phyloP scores from a whole-genome alignment of 805 yeast genomes.

The Starmera pachycereana region DNA sequence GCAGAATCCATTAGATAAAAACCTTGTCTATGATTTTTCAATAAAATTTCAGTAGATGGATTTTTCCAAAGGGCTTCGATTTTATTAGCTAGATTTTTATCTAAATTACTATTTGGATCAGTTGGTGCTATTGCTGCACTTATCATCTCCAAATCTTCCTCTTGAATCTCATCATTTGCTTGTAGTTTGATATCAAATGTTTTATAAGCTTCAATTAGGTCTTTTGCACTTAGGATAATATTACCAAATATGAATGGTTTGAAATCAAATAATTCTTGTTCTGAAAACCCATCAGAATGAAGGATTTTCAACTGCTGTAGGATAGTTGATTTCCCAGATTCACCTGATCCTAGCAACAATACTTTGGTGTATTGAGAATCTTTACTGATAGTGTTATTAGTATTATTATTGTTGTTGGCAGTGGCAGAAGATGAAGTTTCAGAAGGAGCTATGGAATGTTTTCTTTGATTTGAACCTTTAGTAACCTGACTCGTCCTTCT shows the following conservation, averaged over 20 bases:
- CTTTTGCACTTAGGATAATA: constrained; percentile 65
- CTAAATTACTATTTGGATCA: constrained; percentile 43
- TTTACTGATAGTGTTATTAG: constrained; percentile 10
- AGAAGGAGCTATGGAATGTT: constrained; percentile 15
- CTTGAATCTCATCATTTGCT: constrained; percentile 21
- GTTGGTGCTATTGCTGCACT: constrained; percentile 25
- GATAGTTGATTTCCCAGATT: constrained; percentile 34
- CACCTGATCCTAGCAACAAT: constrained; percentile 76
- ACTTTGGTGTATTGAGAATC: constrained; percentile 45
- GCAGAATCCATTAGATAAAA: constrained; percentile 86
- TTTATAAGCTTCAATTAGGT: constrained; percentile 54
- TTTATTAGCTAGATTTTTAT: constrained; percentile 36
- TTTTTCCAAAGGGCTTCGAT: constrained; percentile 45
- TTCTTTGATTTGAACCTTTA: constrained; percentile 2
- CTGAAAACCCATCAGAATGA: constrained; percentile 29
- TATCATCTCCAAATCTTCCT: constrained; percentile 18
- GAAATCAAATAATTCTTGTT: constrained; percentile 61
- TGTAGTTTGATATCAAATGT: constrained; percentile 30
- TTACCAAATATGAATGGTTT: constrained; percentile 74
- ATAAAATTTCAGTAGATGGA: constrained; percentile 45
- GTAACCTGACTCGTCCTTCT: too few species aligned
- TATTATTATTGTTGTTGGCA: neutral
- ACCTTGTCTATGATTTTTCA: constrained; percentile 51
- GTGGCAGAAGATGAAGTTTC: constrained; percentile 6
- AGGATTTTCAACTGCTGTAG: constrained; percentile 34